These are phyloP conservation scores for Hymenochaete sp. DNA, from an alignment of 1,284 basidiomycete genomes.

Conservation along the genomic window DNA sequence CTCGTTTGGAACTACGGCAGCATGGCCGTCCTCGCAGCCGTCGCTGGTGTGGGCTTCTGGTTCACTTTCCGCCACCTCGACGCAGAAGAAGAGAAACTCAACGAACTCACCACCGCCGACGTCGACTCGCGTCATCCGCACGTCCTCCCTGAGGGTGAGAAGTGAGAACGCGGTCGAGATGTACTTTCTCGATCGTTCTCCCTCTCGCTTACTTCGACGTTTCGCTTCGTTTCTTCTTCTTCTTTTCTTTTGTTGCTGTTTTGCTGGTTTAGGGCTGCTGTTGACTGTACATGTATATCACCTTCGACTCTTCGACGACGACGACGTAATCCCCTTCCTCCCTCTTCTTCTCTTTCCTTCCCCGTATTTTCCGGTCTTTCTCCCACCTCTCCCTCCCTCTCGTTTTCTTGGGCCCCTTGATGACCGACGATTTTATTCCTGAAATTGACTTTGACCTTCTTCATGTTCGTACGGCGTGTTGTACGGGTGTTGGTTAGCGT, in stretches of 20 bases:
- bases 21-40: constrained; percentile 32
- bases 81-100: constrained; percentile 51
- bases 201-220: background rate
- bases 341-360: background rate
- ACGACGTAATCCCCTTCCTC: background rate
- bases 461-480: background rate
- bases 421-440: background rate
- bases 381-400: background rate
- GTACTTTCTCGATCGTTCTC: background rate
- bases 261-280: background rate
- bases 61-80: constrained; percentile 52
- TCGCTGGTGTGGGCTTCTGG: constrained; percentile 52
- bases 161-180: background rate
- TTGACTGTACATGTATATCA: background rate
- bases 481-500: background rate
- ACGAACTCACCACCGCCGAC: constrained; percentile 30
- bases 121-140: too few species aligned
- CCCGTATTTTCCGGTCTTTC: background rate
- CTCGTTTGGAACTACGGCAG: constrained; percentile 46
- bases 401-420: background rate
- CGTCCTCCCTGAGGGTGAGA: background rate
- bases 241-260: background rate
- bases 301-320: background rate
- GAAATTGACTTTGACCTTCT: background rate
- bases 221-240: background rate